phyloP scores from a whole-genome alignment of 1,139 yeast species.

The Scheffersomyces lignicola region DNA sequence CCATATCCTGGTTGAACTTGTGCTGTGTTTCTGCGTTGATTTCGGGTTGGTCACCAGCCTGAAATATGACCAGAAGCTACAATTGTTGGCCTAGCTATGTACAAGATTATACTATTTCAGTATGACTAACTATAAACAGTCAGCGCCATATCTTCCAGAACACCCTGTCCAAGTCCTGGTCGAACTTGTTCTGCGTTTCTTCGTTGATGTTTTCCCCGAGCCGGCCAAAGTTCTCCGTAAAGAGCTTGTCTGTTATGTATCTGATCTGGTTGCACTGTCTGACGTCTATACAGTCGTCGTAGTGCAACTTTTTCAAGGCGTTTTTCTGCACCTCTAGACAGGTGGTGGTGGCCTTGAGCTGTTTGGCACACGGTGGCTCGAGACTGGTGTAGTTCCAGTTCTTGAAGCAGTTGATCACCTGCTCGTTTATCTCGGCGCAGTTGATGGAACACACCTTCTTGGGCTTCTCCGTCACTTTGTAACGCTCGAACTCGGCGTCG shows the following conservation, averaged over 20 bases:
- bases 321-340: constrained; percentile 38
- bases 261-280: constrained; percentile 44
- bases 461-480: constrained; percentile 29
- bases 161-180: constrained; percentile 32
- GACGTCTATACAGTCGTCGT: constrained; percentile 39
- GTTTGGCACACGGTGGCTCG: constrained; percentile 30
- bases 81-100: no score
- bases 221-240: constrained; percentile 40
- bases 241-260: constrained; percentile 36
- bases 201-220: constrained; percentile 35
- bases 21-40: no score
- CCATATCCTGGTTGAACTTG: no score
- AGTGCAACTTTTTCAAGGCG: constrained; percentile 37
- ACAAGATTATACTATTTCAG: no score
- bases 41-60: no score
- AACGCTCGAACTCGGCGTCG: constrained; percentile 31
- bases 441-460: constrained; percentile 32
- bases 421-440: constrained; percentile 44
- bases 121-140: no score
- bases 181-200: constrained; percentile 24
- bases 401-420: constrained; percentile 39
- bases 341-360: constrained; percentile 24
- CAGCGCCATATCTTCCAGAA: constrained; percentile 43
- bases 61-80: no score
- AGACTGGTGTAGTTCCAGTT: constrained; percentile 29